phyloP scores from a whole-genome alignment of 1,284 basidiomycete species.

The Melampsora americana region DNA sequence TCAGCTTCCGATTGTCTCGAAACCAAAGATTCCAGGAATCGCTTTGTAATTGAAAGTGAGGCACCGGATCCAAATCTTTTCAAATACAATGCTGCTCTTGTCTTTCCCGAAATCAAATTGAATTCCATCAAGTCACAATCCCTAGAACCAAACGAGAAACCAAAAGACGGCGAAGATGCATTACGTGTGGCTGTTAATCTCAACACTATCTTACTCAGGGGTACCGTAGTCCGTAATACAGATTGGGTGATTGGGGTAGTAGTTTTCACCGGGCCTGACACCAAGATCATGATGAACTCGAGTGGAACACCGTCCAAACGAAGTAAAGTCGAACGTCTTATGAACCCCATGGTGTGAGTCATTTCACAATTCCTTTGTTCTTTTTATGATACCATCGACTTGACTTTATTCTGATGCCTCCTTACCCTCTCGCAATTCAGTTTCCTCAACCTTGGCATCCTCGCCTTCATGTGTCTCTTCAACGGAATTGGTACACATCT shows the following conservation, averaged over 20 bases:
- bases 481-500: constrained; percentile 82
- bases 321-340: constrained; percentile 85
- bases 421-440: constrained; percentile 54
- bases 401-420: constrained; percentile 38
- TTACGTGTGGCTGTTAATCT: constrained; percentile 66
- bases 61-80: constrained; percentile 92
- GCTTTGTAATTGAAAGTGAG: constrained; percentile 76
- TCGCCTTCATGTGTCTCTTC: constrained; percentile 74
- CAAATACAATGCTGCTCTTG: constrained; percentile 76
- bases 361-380: not conserved
- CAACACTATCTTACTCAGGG: constrained; percentile 78
- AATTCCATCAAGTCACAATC: constrained; percentile 48
- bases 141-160: constrained; percentile 55
- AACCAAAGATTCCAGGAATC: constrained; percentile 56
- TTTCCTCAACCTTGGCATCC: constrained; percentile 75
- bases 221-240: constrained; percentile 87
- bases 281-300: constrained; percentile 91
- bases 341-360: constrained; percentile 90
- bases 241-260: constrained; percentile 88
- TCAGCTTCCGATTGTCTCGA: constrained; percentile 54
- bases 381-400: not conserved
- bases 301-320: constrained; percentile 90
- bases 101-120: constrained; percentile 57
- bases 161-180: constrained; percentile 54
- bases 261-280: constrained; percentile 85